phyloP scores from a whole-genome alignment of 208 protist genomes.

The Leishmania turanica region DNA sequence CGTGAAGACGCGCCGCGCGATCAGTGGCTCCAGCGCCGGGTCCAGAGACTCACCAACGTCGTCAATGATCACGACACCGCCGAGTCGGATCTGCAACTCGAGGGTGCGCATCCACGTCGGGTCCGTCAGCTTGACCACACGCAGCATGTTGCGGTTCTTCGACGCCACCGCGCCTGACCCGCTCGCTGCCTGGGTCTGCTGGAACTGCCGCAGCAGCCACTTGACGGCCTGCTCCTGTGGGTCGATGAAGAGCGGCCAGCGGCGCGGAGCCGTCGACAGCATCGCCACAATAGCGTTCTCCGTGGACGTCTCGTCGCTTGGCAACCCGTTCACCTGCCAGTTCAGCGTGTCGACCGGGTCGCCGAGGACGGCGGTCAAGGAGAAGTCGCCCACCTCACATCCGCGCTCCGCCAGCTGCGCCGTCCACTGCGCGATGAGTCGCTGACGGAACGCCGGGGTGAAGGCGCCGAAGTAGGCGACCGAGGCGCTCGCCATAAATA shows the following conservation, averaged over 20 bases:
- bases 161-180: slow-evolving; percentile 22
- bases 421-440: slow-evolving; percentile 84
- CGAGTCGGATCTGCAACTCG: slow-evolving; percentile 93
- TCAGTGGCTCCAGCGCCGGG: slow-evolving; percentile 93
- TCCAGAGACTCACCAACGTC: slow-evolving; percentile 96
- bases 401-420: slow-evolving; percentile 45
- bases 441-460: slow-evolving; percentile 92
- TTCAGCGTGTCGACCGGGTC: slow-evolving; percentile 96
- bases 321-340: slow-evolving; percentile 97
- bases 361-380: slow-evolving; percentile 73
- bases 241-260: slow-evolving; percentile 96
- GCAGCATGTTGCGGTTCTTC: slow-evolving; percentile 54
- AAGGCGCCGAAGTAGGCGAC: slow-evolving; percentile 96
- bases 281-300: slow-evolving; percentile 96
- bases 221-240: slow-evolving; percentile 96
- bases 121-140: slow-evolving; percentile 89
- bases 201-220: slow-evolving; percentile 92
- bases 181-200: slow-evolving; percentile 28
- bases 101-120: slow-evolving; percentile 93
- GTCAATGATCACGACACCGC: slow-evolving; percentile 93
- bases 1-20: slow-evolving; percentile 88
- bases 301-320: slow-evolving; percentile 96
- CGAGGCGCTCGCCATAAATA: slow-evolving; percentile 95
- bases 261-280: slow-evolving; percentile 72
- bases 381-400: slow-evolving; percentile 60